phyloP scores from a whole-genome alignment of 805 yeast genomes.

The Candida insectalens region DNA sequence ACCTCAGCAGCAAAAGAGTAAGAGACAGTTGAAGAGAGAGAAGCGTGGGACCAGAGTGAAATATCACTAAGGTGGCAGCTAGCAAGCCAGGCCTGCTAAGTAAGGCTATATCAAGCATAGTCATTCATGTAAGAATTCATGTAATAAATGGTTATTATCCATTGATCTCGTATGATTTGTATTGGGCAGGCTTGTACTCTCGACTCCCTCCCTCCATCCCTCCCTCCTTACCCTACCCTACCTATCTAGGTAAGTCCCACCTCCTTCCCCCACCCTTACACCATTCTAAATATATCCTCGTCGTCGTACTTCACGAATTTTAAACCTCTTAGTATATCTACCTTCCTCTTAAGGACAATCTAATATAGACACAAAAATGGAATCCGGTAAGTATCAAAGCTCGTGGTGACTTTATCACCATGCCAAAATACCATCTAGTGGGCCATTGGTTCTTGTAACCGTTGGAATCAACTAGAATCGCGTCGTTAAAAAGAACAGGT shows the following conservation, averaged over 20 bases:
- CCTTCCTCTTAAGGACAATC: too few species aligned
- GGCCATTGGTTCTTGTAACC: too few species aligned
- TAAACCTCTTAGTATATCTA: constrained; percentile 4
- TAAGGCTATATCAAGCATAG: too few species aligned
- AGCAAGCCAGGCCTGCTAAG: too few species aligned
- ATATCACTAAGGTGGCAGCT: not conserved
- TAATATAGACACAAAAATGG: constrained; percentile 31
- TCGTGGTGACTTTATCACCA: not conserved
- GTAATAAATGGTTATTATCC: too few species aligned
- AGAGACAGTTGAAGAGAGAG: constrained; percentile 17
- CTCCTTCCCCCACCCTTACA: constrained; percentile 4
- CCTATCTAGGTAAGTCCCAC: not conserved
- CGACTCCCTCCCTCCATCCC: constrained; percentile 1
- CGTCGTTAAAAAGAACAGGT: too few species aligned
- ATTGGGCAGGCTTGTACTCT: too few species aligned
- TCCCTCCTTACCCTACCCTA: not conserved
- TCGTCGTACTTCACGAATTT: constrained; percentile 7
- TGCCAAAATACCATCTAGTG: too few species aligned
- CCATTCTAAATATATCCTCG: constrained; percentile 5
- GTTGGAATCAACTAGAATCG: too few species aligned
- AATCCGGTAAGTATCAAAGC: constrained; percentile 44
- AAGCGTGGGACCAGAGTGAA: constrained; percentile 18
- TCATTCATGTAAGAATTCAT: too few species aligned
- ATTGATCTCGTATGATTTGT: too few species aligned
- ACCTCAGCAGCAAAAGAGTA: constrained; percentile 1